Evolutionary conservation across 2,329 filamentous ascomycete species (phyloP).

Genomic region (Atkinsonella hypoxylon): DNA sequence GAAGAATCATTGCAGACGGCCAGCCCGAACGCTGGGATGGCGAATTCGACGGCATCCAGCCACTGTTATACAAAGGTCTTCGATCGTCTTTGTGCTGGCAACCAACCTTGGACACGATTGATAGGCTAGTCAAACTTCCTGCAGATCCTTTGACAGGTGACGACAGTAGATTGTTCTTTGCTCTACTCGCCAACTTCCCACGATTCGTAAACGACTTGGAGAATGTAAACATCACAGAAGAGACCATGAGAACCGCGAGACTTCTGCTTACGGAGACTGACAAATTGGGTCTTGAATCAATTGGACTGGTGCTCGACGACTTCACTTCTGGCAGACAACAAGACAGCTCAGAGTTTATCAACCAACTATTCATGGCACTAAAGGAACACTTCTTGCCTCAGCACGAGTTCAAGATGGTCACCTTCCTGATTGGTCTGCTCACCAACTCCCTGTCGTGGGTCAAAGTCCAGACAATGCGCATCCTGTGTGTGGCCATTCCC

Average conservation of each 20-base stretch:
- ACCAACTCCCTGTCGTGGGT: slow-evolving; percentile 86
- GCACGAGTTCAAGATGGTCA: slow-evolving; percentile 73
- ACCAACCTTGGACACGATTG: slow-evolving; percentile 63
- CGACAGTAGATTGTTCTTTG: slow-evolving; percentile 70
- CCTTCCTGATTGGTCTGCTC: slow-evolving; percentile 81
- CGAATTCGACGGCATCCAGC: slow-evolving; percentile 73
- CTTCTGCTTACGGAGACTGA: slow-evolving; percentile 63
- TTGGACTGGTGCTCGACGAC: slow-evolving; percentile 57
- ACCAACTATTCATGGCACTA: slow-evolving; percentile 61
- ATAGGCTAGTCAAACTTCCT: slow-evolving; percentile 67
- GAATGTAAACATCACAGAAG: slow-evolving; percentile 40
- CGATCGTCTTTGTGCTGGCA: slow-evolving; percentile 76
- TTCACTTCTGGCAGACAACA: slow-evolving; percentile 58
- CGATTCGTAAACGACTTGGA: slow-evolving; percentile 74
- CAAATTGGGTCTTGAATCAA: slow-evolving; percentile 51
- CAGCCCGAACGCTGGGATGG: slow-evolving; percentile 84
- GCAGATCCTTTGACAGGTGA: slow-evolving; percentile 72
- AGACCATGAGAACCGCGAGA: slow-evolving; percentile 51
- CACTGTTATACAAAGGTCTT: slow-evolving; percentile 80
- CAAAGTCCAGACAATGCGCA: slow-evolving; percentile 83
- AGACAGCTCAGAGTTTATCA: slow-evolving; percentile 62
- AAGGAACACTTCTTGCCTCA: slow-evolving; percentile 68
- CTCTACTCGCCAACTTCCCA: slow-evolving; percentile 83
- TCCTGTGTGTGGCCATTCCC: slow-evolving; percentile 73
- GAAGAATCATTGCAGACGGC: slow-evolving; percentile 61